Evolutionary conservation across 441 rosid species (phyloP).

Genomic region (Croton setiger): DNA sequence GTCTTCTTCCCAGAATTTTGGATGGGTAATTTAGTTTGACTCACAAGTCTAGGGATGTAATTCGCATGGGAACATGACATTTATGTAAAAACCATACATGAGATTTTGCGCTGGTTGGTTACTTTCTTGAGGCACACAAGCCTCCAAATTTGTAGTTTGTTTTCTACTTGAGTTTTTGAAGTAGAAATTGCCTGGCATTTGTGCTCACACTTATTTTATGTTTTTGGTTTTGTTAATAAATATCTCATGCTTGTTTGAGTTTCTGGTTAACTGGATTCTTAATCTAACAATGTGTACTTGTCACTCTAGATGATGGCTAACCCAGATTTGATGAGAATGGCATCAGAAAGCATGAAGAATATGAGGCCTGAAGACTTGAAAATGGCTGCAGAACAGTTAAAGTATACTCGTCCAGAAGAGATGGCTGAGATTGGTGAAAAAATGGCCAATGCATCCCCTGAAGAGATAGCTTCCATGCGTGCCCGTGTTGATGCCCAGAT

Average conservation of each 20-base stretch:
- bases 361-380: slow-evolving; percentile 86
- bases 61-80: too few relatives aligned
- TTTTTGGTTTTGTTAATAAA: neutral
- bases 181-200: neutral
- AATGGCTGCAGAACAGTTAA: slow-evolving; percentile 84
- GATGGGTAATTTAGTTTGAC: neutral
- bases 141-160: neutral
- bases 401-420: slow-evolving; percentile 71
- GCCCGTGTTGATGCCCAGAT: slow-evolving; percentile 73
- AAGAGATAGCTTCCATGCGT: slow-evolving; percentile 77
- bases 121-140: neutral
- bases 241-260: neutral
- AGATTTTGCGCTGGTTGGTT: neutral
- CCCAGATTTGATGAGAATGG: slow-evolving; percentile 94
- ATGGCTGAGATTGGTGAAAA: slow-evolving; percentile 87
- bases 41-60: neutral
- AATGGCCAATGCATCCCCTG: slow-evolving; percentile 84
- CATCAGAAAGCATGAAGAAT: slow-evolving; percentile 87
- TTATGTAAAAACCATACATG: too few relatives aligned
- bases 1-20: neutral
- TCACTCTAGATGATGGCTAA: slow-evolving; percentile 83
- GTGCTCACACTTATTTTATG: neutral
- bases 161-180: neutral
- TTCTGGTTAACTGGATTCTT: neutral
- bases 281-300: neutral